Evolutionary conservation across 306 rosid genomes (phyloP).

Genomic region (Acacia acuminata): DNA sequence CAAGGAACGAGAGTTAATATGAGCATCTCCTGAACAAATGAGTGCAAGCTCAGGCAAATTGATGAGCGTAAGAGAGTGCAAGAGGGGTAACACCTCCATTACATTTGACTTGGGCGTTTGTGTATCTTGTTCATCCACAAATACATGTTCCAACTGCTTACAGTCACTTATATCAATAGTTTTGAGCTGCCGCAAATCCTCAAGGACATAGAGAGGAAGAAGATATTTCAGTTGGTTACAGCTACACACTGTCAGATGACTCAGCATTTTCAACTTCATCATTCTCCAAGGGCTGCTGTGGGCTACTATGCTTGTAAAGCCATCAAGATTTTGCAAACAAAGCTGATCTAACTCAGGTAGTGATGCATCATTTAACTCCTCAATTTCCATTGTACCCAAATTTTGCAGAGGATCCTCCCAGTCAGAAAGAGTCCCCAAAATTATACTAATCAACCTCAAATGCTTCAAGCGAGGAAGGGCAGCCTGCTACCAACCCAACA

Average conservation of each 20-base stretch:
- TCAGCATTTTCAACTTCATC: background rate
- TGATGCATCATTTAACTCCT: background rate
- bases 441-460: no score
- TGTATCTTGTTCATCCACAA: no score
- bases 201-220: background rate
- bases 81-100: no score
- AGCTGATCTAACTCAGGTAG: background rate
- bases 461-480: no score
- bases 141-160: no score
- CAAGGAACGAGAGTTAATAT: background rate
- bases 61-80: background rate
- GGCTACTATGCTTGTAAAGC: background rate
- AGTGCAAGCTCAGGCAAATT: background rate
- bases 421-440: no score
- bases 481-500: no score
- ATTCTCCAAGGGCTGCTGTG: background rate
- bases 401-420: no score
- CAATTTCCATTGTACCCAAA: no score
- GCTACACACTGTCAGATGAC: background rate
- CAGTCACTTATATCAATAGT: no score
- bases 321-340: background rate
- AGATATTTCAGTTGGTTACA: background rate
- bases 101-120: no score
- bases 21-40: background rate
- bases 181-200: background rate